Conservation (phyloP, 23 red algal genomes). For the Gracilaria gracilis region DNA sequence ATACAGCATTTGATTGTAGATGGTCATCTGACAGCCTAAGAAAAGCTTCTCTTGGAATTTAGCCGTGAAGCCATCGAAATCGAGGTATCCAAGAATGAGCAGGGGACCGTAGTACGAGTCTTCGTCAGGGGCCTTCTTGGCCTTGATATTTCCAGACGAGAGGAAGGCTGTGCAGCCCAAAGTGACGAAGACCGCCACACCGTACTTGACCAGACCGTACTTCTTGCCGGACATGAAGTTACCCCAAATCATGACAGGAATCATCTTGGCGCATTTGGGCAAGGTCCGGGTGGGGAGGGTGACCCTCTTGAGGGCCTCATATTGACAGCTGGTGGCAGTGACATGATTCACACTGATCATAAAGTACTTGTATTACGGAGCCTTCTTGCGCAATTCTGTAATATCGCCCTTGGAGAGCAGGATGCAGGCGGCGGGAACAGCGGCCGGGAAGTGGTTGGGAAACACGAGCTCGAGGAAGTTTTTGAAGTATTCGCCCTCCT, state of each 20-base stretch:
- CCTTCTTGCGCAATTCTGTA: constrained; percentile 66
- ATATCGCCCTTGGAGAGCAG: constrained; percentile 65
- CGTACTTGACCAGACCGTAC: constrained; percentile 81
- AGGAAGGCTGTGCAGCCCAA: constrained; percentile 88
- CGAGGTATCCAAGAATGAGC: constrained; percentile 94
- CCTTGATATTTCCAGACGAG: constrained; percentile 83
- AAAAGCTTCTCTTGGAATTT: constrained; percentile 99
- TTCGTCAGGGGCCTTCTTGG: constrained; percentile 68
- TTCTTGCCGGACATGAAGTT: constrained; percentile 84
- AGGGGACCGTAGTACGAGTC: constrained; percentile 78
- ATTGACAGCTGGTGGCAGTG: constrained; percentile 92
- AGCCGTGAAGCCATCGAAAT: constrained; percentile 94
- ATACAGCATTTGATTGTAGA: constrained; percentile 98
- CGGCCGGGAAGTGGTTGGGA: constrained; percentile 84
- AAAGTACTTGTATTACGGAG: constrained; percentile 93
- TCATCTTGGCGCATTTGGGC: constrained; percentile 96
- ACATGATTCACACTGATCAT: constrained; percentile 88
- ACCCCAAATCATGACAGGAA: constrained; percentile 96
- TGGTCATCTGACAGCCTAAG: constrained; percentile 83
- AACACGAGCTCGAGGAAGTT: constrained; percentile 86
- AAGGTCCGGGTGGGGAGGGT: constrained; percentile 94
- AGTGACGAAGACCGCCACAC: constrained; percentile 86
- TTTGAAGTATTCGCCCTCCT: constrained; percentile 83
- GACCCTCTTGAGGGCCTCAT: constrained; percentile 94
- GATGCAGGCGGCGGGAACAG: constrained; percentile 70